Percentiles rank a stretch among this genome's conserved stretches.
Conservation (phyloP, 352 stramenopile genomes). For the Phytophthora cactorum region DNA sequence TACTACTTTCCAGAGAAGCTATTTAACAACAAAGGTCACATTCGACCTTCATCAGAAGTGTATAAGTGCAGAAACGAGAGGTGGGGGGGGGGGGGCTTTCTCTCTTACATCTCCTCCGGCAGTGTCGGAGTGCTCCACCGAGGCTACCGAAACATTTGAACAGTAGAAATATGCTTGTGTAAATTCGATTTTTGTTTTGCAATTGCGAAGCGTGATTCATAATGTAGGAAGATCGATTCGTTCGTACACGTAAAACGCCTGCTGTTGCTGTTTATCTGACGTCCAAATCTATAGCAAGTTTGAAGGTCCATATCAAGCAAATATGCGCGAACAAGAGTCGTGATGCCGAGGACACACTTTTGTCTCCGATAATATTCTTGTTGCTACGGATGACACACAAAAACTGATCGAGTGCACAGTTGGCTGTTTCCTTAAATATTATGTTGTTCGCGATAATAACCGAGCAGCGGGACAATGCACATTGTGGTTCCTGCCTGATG, state of each 20-base stretch:
- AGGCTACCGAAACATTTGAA: neutral
- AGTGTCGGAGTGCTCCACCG: neutral
- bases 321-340: neutral
- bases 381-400: neutral
- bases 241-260: neutral
- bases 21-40: constrained; percentile 10
- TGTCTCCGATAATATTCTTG: neutral
- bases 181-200: neutral
- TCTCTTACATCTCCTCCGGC: neutral
- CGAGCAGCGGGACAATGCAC: neutral
- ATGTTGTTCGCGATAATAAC: neutral
- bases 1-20: constrained; percentile 4
- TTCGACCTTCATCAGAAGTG: neutral
- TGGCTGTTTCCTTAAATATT: neutral
- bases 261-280: neutral
- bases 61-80: neutral
- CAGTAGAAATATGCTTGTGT: neutral
- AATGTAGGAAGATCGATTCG: neutral
- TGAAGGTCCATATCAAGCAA: neutral
- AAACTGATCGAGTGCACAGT: neutral
- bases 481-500: neutral
- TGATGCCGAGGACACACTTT: neutral
- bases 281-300: neutral
- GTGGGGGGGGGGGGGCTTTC: neutral
- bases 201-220: neutral